Conservation (phyloP, 106 monocot species). For the Platanthera zijinensis region DNA sequence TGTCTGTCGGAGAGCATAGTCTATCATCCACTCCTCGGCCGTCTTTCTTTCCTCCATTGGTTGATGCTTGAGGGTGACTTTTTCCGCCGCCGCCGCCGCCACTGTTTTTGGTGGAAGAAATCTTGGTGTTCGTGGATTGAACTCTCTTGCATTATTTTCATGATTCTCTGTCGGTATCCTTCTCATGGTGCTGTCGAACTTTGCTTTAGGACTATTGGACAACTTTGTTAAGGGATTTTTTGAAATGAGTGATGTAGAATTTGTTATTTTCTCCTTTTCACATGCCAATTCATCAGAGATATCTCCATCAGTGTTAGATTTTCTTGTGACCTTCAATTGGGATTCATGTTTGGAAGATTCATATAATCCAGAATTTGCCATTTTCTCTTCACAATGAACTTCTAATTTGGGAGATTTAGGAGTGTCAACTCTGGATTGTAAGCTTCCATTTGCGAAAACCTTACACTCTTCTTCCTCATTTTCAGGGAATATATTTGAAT, state of each 20-base stretch:
- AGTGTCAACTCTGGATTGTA: not conserved
- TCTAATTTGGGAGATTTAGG: not conserved
- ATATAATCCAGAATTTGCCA: not conserved
- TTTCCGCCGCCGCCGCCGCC: conserved; percentile 14
- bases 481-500: not conserved
- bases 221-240: not conserved
- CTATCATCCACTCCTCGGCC: conserved; percentile 75
- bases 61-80: conserved; percentile 55
- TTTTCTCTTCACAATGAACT: not conserved
- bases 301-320: not conserved
- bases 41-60: conserved; percentile 48
- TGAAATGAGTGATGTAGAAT: conserved; percentile 2
- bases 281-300: not conserved
- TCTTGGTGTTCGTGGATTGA: conserved; percentile 30
- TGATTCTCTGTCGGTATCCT: not conserved
- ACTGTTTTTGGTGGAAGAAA: conserved; percentile 30
- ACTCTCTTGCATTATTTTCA: conserved; percentile 1
- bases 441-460: not conserved
- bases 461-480: not conserved
- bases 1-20: conserved; percentile 38
- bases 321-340: not conserved
- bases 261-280: conserved; percentile 9
- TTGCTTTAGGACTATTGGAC: not conserved
- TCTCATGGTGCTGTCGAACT: not conserved
- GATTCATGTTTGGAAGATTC: conserved; percentile 1